Evolutionary conservation across 106 monocot genomes (phyloP), one percentile per base, ranked within the genome.

Genomic region (Cymbidium sinense): DNA sequence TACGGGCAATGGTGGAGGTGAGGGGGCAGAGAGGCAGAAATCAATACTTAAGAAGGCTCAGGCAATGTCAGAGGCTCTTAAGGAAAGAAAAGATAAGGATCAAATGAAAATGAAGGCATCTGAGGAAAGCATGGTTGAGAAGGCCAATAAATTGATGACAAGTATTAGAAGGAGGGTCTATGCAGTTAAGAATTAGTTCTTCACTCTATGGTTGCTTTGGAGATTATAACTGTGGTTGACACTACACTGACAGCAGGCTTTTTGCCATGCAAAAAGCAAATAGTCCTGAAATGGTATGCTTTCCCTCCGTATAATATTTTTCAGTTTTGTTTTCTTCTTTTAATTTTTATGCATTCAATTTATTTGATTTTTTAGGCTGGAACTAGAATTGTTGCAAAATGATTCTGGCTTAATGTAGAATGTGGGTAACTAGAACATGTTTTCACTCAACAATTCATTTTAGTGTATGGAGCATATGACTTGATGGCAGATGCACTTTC

Each of bases 1-100:
- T 93, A 86, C 41, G 73, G 91, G 88, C 21, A 79, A 50, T 23
- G 83, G 78, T 64, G 73, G 77, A 18, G 82, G 86, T 80, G 80
- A 64, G 43, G 36, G 41, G 75, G 70, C 78, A 27, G 77, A 86
- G 23, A 15, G 75, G 81, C 84, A 81, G 78, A 87, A 77, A 82
- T 76, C 83, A 36, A 90, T 96, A 37, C 71, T 96, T 36, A 82
- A 75, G 73, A 96, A 89, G 64, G 95, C 95, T 0, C 77, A 81
- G 74, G 80, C 62, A 54, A 84, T 96, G 85, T 90, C 93, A n/a
- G 95, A 86, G 82, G 75, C 85, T 75, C 79, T 93, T 33, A 96
- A 88, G 75, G 72, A 23, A 11, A 62, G 73, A 61, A 87, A 81
- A 79, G 84, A 84, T 21, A 51, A 82, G 9, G 81, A 82, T 30